Conservation (phyloP, 148 eudicot species). For the Rhododendron henanense region DNA sequence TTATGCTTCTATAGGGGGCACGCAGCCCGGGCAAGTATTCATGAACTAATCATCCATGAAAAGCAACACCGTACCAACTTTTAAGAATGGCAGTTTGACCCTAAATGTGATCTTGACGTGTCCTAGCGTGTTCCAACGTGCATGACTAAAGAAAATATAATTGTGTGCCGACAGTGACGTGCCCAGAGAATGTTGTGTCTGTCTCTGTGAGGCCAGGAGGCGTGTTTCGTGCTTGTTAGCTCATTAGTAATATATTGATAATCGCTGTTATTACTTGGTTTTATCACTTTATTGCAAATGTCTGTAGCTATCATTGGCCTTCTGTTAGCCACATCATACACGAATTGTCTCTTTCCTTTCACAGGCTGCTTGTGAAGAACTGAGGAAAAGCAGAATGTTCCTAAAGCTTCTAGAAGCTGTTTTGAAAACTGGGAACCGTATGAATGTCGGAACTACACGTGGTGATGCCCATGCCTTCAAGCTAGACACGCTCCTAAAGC, state of each 20-base stretch:
- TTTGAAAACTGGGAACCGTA: conserved; percentile 84
- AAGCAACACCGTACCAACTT: background rate
- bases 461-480: conserved; percentile 92
- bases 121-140: background rate
- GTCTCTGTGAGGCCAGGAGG: background rate
- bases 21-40: background rate
- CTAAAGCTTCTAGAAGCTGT: conserved; percentile 83
- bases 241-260: background rate
- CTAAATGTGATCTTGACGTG: background rate
- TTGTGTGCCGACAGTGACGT: background rate
- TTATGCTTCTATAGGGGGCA: background rate
- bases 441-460: conserved; percentile 86
- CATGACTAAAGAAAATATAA: background rate
- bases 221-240: background rate
- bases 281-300: background rate
- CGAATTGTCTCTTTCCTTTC: background rate
- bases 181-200: background rate
- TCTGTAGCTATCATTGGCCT: background rate
- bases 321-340: background rate
- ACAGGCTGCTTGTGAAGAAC: conserved; percentile 78
- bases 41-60: background rate
- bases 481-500: conserved; percentile 91
- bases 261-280: background rate
- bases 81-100: background rate
- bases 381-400: conserved; percentile 79